Percentiles rank a stretch among this genome's conserved stretches.
These are phyloP conservation scores for Galerina sulciceps DNA, from an alignment of 768 basidiomycete species.

Conservation along the genomic window DNA sequence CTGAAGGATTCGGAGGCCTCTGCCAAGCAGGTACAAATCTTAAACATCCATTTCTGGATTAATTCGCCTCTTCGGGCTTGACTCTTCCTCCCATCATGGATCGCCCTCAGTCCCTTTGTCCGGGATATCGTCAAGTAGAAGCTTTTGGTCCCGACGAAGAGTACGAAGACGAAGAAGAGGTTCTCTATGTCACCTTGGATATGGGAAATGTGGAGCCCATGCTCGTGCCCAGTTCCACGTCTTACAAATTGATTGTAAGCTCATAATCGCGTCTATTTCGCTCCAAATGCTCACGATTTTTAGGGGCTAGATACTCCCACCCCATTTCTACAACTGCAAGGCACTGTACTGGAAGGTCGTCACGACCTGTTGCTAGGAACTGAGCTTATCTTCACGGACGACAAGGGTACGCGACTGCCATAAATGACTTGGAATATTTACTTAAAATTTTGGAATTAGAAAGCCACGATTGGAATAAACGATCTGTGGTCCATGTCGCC, in stretches of 20 bases:
- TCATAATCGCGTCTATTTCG: background rate
- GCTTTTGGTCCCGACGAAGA: slow-evolving; percentile 70
- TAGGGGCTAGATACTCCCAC: slow-evolving; percentile 81
- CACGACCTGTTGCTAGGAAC: slow-evolving; percentile 74
- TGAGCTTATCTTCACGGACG: slow-evolving; percentile 76
- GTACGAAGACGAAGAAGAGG: slow-evolving; percentile 65
- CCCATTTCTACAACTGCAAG: slow-evolving; percentile 78
- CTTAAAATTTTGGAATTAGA: slow-evolving; percentile 29
- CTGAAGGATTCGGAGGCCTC: background rate
- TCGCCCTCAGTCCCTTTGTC: slow-evolving; percentile 41
- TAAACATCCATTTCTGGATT: background rate
- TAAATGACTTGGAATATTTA: no score
- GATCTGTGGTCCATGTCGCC: slow-evolving; percentile 57
- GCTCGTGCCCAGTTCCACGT: slow-evolving; percentile 70
- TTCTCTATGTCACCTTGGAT: slow-evolving; percentile 76
- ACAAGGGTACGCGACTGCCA: slow-evolving; percentile 42
- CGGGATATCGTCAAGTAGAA: slow-evolving; percentile 71
- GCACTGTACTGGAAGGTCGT: slow-evolving; percentile 72
- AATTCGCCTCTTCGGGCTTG: background rate
- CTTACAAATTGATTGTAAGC: slow-evolving; percentile 78
- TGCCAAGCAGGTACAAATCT: slow-evolving; percentile 7
- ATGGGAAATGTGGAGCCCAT: slow-evolving; percentile 74
- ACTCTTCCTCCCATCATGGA: slow-evolving; percentile 10
- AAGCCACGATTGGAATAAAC: slow-evolving; percentile 50
- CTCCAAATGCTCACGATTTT: background rate